Evolutionary conservation across 2,329 filamentous ascomycete species (phyloP), one percentile per base, ranked within the genome.

Genomic region (Calonectria crousiana): DNA sequence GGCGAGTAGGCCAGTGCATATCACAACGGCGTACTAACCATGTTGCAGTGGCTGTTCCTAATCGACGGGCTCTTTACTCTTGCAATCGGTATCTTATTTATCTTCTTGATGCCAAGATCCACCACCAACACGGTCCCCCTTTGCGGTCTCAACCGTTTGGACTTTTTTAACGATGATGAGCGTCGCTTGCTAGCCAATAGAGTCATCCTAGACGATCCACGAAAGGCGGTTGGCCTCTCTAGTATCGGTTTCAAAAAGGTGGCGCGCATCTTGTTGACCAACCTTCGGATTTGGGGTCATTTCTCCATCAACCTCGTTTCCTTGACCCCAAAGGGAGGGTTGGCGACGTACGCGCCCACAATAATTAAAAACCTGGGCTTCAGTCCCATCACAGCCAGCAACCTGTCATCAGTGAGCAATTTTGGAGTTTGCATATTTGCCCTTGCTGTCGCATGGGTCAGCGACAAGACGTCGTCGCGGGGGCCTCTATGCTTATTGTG

Each of bases 281-380:
- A 69, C 41, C 65, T 52, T 58, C 73, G 64, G 26, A 58, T 77
- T 11, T 75, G 73, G 67, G 65, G 65, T 0, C 73, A 78, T 53
- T 73, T 72, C 13, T 56, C 47, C 49, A 71, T 74, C n/a, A 73
- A 70, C 26, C 60, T 78, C 4, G 69, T 78, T 20, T 69, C 76
- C 9, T 64, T 78, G 28, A 58, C 69, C 5, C 73, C 73, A 32
- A 76, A 75, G n/a, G 64, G 69, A 44, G 69, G 74, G 8, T 41
- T 78, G 14, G 66, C 52, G 14, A 71, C 67, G 18, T 76, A 76
- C 18, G 75, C 64, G 6, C 75, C 75, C 2, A 72, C 71, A 2
- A 72, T 76, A 18, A 75, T 78, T 23, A 78, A 76, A 69, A 76
- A 70, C 28, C 16, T 76, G 62, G 76, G 75, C 0, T 77, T 77